These are phyloP conservation scores for Arthromyces matolae DNA, from an alignment of 768 basidiomycete genomes.

Conservation along the genomic window DNA sequence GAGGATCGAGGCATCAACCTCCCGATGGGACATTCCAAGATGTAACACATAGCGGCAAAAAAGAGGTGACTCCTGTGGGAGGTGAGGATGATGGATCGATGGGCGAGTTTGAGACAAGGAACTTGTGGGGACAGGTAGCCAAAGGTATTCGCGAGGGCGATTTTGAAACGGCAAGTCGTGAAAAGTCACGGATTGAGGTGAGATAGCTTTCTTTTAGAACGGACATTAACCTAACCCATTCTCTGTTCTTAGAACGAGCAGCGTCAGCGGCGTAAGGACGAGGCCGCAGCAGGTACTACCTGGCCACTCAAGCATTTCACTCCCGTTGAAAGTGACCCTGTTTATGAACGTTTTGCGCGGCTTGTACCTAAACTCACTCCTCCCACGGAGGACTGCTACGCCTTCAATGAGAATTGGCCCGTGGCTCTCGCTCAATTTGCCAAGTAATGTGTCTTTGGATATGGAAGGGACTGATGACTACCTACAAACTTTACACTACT, in stretches of 20 bases:
- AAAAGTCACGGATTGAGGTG: conserved; percentile 92
- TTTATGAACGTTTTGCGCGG: conserved; percentile 66
- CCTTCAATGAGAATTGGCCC: conserved; percentile 64
- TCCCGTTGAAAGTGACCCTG: conserved; percentile 63
- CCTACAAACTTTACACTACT: neutral
- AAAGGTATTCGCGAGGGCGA: conserved; percentile 90
- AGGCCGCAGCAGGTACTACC: conserved; percentile 60
- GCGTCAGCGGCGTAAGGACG: conserved; percentile 83
- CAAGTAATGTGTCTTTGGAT: neutral
- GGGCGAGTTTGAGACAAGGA: conserved; percentile 83
- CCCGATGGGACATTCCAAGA: conserved; percentile 64
- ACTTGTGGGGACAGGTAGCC: conserved; percentile 81
- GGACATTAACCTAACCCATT: conserved; percentile 1
- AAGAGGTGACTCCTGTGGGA: conserved; percentile 65
- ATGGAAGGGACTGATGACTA: neutral
- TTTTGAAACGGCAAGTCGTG: conserved; percentile 84
- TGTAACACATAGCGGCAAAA: conserved; percentile 59
- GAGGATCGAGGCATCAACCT: conserved; percentile 14
- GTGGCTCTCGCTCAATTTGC: neutral
- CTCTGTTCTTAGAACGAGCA: conserved; percentile 73
- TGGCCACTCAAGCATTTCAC: conserved; percentile 82
- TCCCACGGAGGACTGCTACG: conserved; percentile 72
- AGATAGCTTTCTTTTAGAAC: conserved; percentile 11
- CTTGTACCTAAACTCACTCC: conserved; percentile 56
- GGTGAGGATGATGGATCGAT: conserved; percentile 55